These are phyloP conservation scores for Penicillium subrubescens DNA, from an alignment of 495 filamentous ascomycete species.

Conservation along the genomic window DNA sequence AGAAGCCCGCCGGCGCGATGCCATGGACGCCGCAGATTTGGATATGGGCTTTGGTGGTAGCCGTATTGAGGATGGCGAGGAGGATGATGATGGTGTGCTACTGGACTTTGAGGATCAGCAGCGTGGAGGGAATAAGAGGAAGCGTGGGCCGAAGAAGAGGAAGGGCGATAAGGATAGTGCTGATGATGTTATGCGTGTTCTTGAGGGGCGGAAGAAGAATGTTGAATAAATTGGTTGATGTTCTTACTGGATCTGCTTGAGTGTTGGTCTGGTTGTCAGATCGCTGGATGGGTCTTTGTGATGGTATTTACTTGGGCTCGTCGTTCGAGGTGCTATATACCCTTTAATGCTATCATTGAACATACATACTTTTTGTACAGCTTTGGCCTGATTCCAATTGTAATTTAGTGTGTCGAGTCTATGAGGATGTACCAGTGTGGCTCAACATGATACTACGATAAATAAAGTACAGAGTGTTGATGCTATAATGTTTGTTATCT, in stretches of 20 bases:
- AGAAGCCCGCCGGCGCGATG: conserved; percentile 54
- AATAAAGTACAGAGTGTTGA: not conserved
- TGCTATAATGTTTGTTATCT: not conserved
- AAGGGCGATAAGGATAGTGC: conserved; percentile 84
- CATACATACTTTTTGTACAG: not conserved
- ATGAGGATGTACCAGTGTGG: not conserved
- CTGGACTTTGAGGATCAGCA: conserved; percentile 60
- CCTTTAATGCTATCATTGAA: not conserved
- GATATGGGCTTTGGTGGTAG: conserved; percentile 92
- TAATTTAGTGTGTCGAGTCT: not conserved
- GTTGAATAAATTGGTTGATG: conserved; percentile 2
- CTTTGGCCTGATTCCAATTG: not conserved
- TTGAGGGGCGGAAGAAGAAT: conserved; percentile 66
- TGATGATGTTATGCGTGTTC: conserved; percentile 75
- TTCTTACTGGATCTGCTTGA: not conserved
- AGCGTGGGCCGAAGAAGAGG: conserved; percentile 81
- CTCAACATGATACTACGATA: not conserved
- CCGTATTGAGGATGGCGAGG: conserved; percentile 78
- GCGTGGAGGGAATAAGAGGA: conserved; percentile 63
- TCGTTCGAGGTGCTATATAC: conserved; percentile 1
- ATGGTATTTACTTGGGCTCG: not conserved
- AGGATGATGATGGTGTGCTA: conserved; percentile 74
- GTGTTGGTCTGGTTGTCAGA: too few relatives aligned
- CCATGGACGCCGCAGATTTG: conserved; percentile 87
- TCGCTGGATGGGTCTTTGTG: not conserved